Percentiles rank a stretch among this genome's conserved stretches.
These are phyloP conservation scores for Phaeoacremonium minimum DNA, from an alignment of 2,329 filamentous ascomycete species.

Conservation along the genomic window DNA sequence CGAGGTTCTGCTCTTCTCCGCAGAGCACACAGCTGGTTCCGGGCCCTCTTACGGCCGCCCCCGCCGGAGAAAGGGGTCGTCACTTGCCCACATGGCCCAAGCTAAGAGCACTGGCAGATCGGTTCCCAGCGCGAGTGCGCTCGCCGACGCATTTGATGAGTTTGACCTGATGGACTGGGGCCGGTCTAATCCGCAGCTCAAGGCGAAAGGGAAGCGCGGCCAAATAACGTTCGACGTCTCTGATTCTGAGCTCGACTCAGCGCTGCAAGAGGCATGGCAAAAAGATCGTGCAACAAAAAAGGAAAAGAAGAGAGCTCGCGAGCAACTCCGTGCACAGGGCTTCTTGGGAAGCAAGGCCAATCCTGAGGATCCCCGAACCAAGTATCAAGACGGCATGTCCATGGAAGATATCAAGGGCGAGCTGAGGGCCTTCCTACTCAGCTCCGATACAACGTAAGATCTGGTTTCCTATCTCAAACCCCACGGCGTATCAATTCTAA, in stretches of 20 bases:
- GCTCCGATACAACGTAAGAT: slow-evolving; percentile 59
- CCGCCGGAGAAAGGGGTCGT: neutral
- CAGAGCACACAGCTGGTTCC: neutral
- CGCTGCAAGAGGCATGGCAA: slow-evolving; percentile 56
- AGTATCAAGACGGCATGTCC: slow-evolving; percentile 69
- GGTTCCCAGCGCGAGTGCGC: slow-evolving; percentile 31
- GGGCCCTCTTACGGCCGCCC: neutral
- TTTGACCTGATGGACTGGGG: slow-evolving; percentile 86
- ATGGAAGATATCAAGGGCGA: slow-evolving; percentile 69
- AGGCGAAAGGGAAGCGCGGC: slow-evolving; percentile 56
- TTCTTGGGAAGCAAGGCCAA: slow-evolving; percentile 57
- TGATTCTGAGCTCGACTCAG: slow-evolving; percentile 63
- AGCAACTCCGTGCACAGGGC: slow-evolving; percentile 62
- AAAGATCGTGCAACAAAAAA: slow-evolving; percentile 71
- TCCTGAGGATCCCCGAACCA: slow-evolving; percentile 57
- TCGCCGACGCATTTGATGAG: slow-evolving; percentile 53
- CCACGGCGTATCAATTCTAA: too few species aligned
- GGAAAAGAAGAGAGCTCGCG: slow-evolving; percentile 64
- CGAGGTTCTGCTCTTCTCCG: slow-evolving; percentile 54
- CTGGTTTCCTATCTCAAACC: slow-evolving; percentile 1
- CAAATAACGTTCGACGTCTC: slow-evolving; percentile 50
- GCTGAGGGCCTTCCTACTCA: slow-evolving; percentile 65
- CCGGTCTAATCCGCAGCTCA: slow-evolving; percentile 58
- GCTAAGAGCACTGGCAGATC: neutral
- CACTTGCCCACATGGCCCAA: neutral